Evolutionary conservation across 805 yeast species (phyloP).

Genomic region (Spathaspora girioi): DNA sequence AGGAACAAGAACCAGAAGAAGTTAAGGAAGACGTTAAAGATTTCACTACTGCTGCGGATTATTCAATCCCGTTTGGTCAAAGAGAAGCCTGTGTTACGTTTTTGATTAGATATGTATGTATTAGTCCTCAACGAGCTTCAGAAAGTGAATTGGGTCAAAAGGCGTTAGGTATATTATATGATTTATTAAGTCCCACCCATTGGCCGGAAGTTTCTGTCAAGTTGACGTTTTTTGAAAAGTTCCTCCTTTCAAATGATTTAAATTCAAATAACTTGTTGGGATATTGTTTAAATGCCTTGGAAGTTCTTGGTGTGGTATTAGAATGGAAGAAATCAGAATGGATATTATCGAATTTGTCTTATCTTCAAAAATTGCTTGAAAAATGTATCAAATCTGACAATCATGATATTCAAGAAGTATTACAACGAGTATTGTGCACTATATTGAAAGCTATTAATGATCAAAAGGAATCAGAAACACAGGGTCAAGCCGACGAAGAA

Average conservation of each 20-base stretch:
- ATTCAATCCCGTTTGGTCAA: slow-evolving; percentile 68
- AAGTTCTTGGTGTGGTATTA: slow-evolving; percentile 78
- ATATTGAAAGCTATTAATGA: slow-evolving; percentile 63
- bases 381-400: slow-evolving; percentile 79
- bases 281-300: slow-evolving; percentile 85
- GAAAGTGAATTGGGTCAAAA: slow-evolving; percentile 80
- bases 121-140: slow-evolving; percentile 78
- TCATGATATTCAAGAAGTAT: slow-evolving; percentile 80
- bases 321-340: slow-evolving; percentile 74
- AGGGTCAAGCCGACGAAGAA: slow-evolving; percentile 30
- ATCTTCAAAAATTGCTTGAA: slow-evolving; percentile 71
- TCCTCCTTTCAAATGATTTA: slow-evolving; percentile 73
- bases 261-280: slow-evolving; percentile 66
- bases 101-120: slow-evolving; percentile 81
- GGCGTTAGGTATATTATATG: slow-evolving; percentile 74
- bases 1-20: slow-evolving; percentile 2
- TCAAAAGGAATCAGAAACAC: slow-evolving; percentile 33
- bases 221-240: slow-evolving; percentile 82
- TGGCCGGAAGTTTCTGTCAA: slow-evolving; percentile 93
- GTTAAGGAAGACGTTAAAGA: slow-evolving; percentile 20
- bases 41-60: slow-evolving; percentile 46
- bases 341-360: slow-evolving; percentile 69
- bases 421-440: slow-evolving; percentile 70
- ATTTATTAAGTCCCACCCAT: slow-evolving; percentile 62
- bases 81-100: slow-evolving; percentile 89